Evolutionary conservation across 768 basidiomycete genomes (phyloP).

Genomic region (Trametes villosa): DNA sequence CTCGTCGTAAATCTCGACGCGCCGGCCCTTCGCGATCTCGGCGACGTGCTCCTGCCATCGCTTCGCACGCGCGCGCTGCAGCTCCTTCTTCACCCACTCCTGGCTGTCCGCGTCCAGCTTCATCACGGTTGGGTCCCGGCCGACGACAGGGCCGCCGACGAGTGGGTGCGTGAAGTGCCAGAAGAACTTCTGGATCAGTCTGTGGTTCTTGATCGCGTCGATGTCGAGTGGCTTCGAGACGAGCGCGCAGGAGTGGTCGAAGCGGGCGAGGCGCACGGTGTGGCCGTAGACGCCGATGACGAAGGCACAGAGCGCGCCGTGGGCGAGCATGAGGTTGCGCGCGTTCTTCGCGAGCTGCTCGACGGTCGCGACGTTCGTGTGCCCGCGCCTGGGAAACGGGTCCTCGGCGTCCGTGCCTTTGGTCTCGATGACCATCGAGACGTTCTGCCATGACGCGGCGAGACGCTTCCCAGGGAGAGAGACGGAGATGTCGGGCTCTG

Average conservation of each 20-base stretch:
- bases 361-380: not conserved
- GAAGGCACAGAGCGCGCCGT: conserved; percentile 13
- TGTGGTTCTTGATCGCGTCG: not conserved
- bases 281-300: conserved; percentile 19
- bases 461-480: conserved; percentile 1
- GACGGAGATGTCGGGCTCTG: conserved; percentile 7
- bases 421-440: conserved; percentile 15
- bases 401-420: not conserved
- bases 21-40: not conserved
- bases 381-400: not conserved
- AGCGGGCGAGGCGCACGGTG: conserved; percentile 14
- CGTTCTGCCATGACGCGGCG: conserved; percentile 1
- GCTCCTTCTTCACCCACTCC: not conserved
- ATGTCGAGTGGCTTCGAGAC: not conserved
- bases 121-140: not conserved
- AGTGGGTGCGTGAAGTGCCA: conserved; percentile 15
- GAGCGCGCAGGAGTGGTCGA: conserved; percentile 20
- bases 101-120: not conserved
- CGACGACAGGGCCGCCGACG: not conserved
- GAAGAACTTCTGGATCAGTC: conserved; percentile 7
- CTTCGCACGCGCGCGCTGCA: not conserved
- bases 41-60: not conserved
- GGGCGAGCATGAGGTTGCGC: conserved; percentile 14
- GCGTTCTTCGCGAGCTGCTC: conserved; percentile 19
- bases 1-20: conserved; percentile 1